These are phyloP conservation scores for Periconia macrospinosa DNA, from an alignment of 2,329 filamentous ascomycete species.

Conservation along the genomic window DNA sequence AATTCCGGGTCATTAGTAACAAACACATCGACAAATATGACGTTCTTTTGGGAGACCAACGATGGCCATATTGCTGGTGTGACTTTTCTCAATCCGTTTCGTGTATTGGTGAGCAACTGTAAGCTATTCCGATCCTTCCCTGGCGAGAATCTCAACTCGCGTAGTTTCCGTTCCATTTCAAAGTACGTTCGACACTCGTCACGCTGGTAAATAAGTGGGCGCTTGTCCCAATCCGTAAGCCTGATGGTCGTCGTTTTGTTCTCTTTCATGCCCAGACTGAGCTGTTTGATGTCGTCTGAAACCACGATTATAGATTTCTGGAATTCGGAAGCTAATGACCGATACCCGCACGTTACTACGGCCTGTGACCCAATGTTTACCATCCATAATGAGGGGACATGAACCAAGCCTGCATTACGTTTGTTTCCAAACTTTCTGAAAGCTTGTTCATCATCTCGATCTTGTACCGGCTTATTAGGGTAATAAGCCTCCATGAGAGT, in stretches of 20 bases:
- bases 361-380: constrained; percentile 27
- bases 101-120: constrained; percentile 9
- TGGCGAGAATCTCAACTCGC: constrained; percentile 16
- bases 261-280: neutral
- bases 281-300: constrained; percentile 20
- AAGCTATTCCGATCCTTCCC: neutral
- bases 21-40: constrained; percentile 24
- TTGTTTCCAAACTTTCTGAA: constrained; percentile 26
- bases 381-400: constrained; percentile 36
- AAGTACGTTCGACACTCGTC: constrained; percentile 31
- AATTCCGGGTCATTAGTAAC: constrained; percentile 5
- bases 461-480: constrained; percentile 32
- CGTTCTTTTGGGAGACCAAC: constrained; percentile 16
- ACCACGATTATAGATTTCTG: constrained; percentile 29
- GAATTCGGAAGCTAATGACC: constrained; percentile 21
- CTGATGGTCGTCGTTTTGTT: constrained; percentile 17
- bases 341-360: constrained; percentile 33
- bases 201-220: constrained; percentile 21
- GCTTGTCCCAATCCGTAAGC: constrained; percentile 23
- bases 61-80: constrained; percentile 22
- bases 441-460: constrained; percentile 34
- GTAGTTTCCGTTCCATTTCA: constrained; percentile 31
- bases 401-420: constrained; percentile 18
- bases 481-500: constrained; percentile 38
- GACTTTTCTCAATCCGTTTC: constrained; percentile 8